Evolutionary conservation across 23 red algal species (phyloP).

Genomic region (Gracilaria vermiculophylla): DNA sequence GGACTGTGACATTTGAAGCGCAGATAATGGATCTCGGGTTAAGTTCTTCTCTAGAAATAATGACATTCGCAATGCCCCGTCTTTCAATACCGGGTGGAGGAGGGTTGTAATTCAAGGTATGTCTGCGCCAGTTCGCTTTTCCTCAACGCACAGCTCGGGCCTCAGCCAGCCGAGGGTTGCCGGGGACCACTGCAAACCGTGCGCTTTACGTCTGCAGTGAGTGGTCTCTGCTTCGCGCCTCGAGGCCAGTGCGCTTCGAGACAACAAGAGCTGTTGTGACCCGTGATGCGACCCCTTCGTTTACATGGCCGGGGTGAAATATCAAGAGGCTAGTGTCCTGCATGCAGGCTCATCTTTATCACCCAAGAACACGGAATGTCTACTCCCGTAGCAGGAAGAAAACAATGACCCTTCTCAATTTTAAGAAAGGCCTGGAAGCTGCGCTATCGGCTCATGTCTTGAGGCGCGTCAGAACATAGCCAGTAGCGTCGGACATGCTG

Average conservation of each 20-base stretch:
- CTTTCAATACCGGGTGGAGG: too few relatives aligned
- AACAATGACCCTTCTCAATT: neutral
- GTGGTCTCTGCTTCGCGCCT: neutral
- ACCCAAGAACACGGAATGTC: neutral
- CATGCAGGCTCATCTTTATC: neutral
- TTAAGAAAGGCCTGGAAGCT: neutral
- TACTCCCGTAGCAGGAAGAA: neutral
- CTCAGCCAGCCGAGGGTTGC: too few relatives aligned
- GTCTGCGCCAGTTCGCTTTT: too few relatives aligned
- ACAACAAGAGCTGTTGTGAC: neutral
- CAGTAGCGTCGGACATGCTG: neutral
- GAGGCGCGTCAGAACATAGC: neutral
- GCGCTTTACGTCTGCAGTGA: neutral
- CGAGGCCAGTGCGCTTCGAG: neutral
- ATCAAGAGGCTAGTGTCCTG: neutral
- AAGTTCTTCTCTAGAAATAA: too few relatives aligned
- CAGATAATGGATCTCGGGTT: too few relatives aligned
- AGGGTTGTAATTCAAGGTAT: too few relatives aligned
- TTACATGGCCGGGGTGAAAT: neutral
- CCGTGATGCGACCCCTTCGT: neutral
- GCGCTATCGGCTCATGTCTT: too few relatives aligned
- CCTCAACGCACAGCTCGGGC: too few relatives aligned
- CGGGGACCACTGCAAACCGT: too few relatives aligned
- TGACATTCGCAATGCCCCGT: too few relatives aligned
- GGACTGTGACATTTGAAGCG: too few relatives aligned